phyloP scores from a whole-genome alignment of 1,284 basidiomycete genomes.

The Tylopilus sp. region DNA sequence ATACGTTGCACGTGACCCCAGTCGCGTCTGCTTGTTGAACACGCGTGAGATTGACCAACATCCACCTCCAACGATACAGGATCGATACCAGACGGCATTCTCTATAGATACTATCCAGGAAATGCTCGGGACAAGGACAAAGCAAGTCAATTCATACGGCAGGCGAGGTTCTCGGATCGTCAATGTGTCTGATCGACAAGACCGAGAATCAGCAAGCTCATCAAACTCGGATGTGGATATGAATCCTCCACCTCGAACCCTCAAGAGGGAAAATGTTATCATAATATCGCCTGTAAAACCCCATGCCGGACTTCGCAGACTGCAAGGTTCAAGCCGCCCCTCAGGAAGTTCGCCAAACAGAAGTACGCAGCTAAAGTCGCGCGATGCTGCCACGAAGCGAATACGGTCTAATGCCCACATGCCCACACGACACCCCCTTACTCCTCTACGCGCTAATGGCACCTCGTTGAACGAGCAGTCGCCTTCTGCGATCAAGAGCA shows the following conservation, averaged over 20 bases:
- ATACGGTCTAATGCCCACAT: conserved; percentile 10
- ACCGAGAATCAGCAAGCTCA: conserved; percentile 22
- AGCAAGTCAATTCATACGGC: conserved; percentile 70
- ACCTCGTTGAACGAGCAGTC: conserved; percentile 5
- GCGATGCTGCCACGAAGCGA: conserved; percentile 11
- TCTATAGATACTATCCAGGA: neutral
- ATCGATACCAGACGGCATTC: neutral
- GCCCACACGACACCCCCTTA: conserved; percentile 36
- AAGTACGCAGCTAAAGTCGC: conserved; percentile 8
- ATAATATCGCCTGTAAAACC: conserved; percentile 25
- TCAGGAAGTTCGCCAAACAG: conserved; percentile 21
- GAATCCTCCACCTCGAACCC: conserved; percentile 2
- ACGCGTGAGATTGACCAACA: conserved; percentile 5
- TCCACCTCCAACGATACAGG: neutral
- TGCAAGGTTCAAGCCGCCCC: conserved; percentile 14
- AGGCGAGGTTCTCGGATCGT: conserved; percentile 64
- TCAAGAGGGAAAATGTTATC: conserved; percentile 28
- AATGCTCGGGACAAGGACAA: conserved; percentile 60
- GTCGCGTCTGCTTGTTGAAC: conserved; percentile 16
- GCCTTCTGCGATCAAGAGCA: conserved; percentile 23
- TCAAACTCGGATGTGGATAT: conserved; percentile 14
- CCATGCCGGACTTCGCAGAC: conserved; percentile 11
- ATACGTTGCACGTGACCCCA: conserved; percentile 39
- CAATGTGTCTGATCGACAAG: conserved; percentile 43
- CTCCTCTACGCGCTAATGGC: conserved; percentile 28